Evolutionary conservation across 108 stramenopile genomes (phyloP).

Genomic region (Mediolabrus comicus): DNA sequence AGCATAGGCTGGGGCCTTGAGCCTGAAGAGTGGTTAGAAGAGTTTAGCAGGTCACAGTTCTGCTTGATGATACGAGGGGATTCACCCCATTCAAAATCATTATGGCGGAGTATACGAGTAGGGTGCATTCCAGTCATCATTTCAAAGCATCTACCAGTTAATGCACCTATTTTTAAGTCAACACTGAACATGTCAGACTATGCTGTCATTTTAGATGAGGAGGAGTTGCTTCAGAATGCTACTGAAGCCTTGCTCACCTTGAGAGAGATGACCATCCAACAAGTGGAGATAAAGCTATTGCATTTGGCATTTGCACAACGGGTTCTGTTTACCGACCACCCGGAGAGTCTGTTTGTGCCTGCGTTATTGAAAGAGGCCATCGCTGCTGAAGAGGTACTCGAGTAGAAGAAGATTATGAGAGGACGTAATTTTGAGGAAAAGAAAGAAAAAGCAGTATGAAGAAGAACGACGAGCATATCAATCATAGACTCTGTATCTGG

Average conservation of each 20-base stretch:
- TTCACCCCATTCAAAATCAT: slow-evolving; percentile 17
- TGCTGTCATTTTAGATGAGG: slow-evolving; percentile 23
- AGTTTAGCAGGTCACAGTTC: slow-evolving; percentile 25
- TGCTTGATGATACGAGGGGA: slow-evolving; percentile 44
- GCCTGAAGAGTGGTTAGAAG: slow-evolving; percentile 14
- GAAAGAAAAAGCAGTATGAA: too few species aligned
- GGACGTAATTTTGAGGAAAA: too few species aligned
- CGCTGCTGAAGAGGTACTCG: too few species aligned
- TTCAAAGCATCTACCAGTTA: slow-evolving; percentile 16
- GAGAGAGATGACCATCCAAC: not conserved
- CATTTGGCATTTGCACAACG: not conserved
- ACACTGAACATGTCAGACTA: slow-evolving; percentile 28
- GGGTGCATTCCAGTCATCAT: slow-evolving; percentile 49
- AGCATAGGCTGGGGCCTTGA: slow-evolving; percentile 20
- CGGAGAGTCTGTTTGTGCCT: not conserved
- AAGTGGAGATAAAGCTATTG: not conserved
- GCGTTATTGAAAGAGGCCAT: not conserved
- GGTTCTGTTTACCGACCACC: not conserved
- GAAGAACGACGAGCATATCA: too few species aligned
- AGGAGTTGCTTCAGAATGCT: not conserved
- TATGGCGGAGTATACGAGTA: slow-evolving; percentile 17
- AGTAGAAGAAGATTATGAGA: too few species aligned
- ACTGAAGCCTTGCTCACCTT: too few species aligned
- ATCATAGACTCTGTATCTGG: too few species aligned
- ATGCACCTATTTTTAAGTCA: slow-evolving; percentile 6